Evolutionary conservation across 805 yeast genomes (phyloP).

Genomic region (Cyberlindnera euphorbiae): DNA sequence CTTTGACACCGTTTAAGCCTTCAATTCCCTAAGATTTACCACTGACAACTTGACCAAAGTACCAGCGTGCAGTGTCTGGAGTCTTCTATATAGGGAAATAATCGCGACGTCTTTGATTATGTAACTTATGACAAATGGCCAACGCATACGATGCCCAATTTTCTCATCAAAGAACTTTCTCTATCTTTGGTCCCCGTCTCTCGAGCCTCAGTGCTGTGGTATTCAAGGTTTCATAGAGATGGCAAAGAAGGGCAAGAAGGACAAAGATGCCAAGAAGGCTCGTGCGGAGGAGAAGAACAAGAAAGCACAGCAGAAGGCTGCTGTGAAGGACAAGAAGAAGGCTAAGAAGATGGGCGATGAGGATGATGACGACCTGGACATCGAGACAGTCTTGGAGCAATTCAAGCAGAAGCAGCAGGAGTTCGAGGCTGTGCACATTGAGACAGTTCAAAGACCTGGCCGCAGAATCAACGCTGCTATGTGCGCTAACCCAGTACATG

Average conservation of each 20-base stretch:
- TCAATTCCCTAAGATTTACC: too few species aligned
- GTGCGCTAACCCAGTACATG: conserved; percentile 70
- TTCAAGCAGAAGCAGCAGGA: conserved; percentile 76
- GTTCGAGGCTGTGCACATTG: conserved; percentile 66
- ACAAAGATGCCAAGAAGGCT: conserved; percentile 89
- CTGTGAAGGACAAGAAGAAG: conserved; percentile 64
- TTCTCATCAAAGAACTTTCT: too few species aligned
- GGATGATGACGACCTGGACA: conserved; percentile 80
- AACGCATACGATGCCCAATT: too few species aligned
- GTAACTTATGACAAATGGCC: too few species aligned
- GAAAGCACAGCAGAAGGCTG: conserved; percentile 73
- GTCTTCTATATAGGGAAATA: too few species aligned
- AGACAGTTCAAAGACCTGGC: conserved; percentile 53
- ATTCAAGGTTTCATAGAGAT: conserved; percentile 33
- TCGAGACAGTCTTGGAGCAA: conserved; percentile 76
- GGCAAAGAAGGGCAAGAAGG: conserved; percentile 86
- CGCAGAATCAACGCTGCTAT: conserved; percentile 70
- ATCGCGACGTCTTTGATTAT: not conserved
- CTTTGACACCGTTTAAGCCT: too few species aligned
- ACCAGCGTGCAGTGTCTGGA: too few species aligned
- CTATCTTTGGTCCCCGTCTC: not conserved
- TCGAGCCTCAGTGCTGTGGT: not conserved
- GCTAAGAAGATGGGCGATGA: conserved; percentile 73
- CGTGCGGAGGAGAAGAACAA: conserved; percentile 77
- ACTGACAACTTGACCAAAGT: too few species aligned